phyloP scores from a whole-genome alignment of 441 rosid genomes.

The Pelargonium citronellum region DNA sequence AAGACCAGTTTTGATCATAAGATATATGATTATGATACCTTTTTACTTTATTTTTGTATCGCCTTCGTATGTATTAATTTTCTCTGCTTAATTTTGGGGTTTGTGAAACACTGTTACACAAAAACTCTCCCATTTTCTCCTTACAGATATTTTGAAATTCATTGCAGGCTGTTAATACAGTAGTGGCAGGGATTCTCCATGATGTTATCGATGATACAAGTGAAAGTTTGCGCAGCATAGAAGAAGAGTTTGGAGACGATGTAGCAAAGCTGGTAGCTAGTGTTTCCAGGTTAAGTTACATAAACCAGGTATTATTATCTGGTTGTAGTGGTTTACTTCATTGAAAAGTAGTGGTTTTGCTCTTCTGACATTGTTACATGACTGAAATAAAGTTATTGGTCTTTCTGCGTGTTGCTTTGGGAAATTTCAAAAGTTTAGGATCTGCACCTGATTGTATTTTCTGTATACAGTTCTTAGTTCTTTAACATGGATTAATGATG shows the following conservation, averaged over 20 bases:
- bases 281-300: conserved; percentile 60
- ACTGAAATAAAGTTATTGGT: neutral
- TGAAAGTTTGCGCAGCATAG: conserved; percentile 43
- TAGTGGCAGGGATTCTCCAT: conserved; percentile 72
- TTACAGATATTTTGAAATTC: conserved; percentile 12
- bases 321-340: neutral
- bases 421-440: conserved; percentile 4
- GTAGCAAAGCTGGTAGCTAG: conserved; percentile 62
- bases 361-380: neutral
- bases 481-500: neutral
- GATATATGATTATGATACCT: no score
- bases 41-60: no score
- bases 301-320: conserved; percentile 54
- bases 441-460: neutral
- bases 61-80: neutral
- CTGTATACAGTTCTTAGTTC: neutral
- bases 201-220: conserved; percentile 57
- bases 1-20: no score
- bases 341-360: no score
- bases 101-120: conserved; percentile 8
- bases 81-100: neutral
- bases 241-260: conserved; percentile 59
- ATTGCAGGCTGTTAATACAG: conserved; percentile 55
- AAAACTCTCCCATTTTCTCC: conserved; percentile 1
- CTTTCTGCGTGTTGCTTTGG: neutral